Conservation (phyloP, 805 yeast genomes). For the Nematodospora valgi region DNA sequence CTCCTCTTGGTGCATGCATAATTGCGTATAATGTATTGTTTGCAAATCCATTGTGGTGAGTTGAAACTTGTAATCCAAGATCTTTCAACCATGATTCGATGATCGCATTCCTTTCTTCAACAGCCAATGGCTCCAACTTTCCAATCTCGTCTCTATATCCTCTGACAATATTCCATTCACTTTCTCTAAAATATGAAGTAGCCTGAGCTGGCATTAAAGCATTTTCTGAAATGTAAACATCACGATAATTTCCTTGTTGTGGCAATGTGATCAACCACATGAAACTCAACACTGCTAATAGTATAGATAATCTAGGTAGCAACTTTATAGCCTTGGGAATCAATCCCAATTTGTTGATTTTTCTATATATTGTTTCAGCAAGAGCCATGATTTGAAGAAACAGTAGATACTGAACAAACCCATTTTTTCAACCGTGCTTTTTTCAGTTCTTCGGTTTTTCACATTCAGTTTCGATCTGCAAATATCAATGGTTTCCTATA, state of each 20-base stretch:
- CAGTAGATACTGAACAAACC: no score
- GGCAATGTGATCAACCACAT: slow-evolving; percentile 63
- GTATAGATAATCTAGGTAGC: slow-evolving; percentile 31
- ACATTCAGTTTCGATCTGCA: no score
- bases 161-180: slow-evolving; percentile 89
- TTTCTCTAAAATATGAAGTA: slow-evolving; percentile 83
- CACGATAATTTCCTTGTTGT: slow-evolving; percentile 73
- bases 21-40: slow-evolving; percentile 66
- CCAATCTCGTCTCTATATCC: slow-evolving; percentile 69
- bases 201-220: slow-evolving; percentile 98
- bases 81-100: slow-evolving; percentile 61
- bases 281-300: slow-evolving; percentile 33
- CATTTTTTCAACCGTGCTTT: slow-evolving; percentile 1
- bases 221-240: slow-evolving; percentile 89
- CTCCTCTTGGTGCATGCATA: slow-evolving; percentile 91
- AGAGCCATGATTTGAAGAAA: slow-evolving; percentile 31
- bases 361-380: slow-evolving; percentile 39
- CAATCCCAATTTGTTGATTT: slow-evolving; percentile 37
- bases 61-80: slow-evolving; percentile 64
- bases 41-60: slow-evolving; percentile 38
- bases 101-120: slow-evolving; percentile 39
- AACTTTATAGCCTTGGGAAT: slow-evolving; percentile 32
- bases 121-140: slow-evolving; percentile 30
- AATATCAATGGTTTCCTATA: slow-evolving; percentile 5
- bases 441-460: neutral